These are phyloP conservation scores for Hypoxylon subgilvum DNA, from an alignment of 495 filamentous ascomycete species.

Conservation along the genomic window DNA sequence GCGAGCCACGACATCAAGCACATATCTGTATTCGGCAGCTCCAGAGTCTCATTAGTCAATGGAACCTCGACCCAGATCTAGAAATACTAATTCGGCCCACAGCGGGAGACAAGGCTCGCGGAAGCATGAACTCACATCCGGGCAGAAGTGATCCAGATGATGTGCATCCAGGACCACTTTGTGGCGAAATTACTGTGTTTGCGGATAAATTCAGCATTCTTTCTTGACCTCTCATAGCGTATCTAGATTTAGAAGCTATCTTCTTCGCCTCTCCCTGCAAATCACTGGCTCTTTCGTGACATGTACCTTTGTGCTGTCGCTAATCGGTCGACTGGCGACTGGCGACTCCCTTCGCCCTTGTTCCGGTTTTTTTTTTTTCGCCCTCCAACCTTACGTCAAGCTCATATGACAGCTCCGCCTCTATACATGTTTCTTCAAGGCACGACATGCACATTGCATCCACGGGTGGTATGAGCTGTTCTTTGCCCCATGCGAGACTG, in stretches of 20 bases:
- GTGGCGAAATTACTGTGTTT: conserved; percentile 42
- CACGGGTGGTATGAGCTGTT: conserved; percentile 37
- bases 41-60: conserved; percentile 39
- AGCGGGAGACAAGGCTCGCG: conserved; percentile 42
- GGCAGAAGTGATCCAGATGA: conserved; percentile 40
- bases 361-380: too few relatives aligned
- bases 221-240: conserved; percentile 32
- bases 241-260: conserved; percentile 34
- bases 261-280: conserved; percentile 17
- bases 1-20: conserved; percentile 19
- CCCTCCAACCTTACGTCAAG: conserved; percentile 30
- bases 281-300: conserved; percentile 20
- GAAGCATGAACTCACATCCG: conserved; percentile 40
- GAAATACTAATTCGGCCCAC: conserved; percentile 40
- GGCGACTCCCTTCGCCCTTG: too few relatives aligned
- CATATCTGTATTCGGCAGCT: conserved; percentile 40
- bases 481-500: conserved; percentile 32
- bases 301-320: conserved; percentile 11
- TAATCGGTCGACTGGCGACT: conserved; percentile 29
- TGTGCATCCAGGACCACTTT: conserved; percentile 39
- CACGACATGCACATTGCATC: conserved; percentile 38
- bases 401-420: conserved; percentile 25
- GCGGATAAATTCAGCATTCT: conserved; percentile 36
- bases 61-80: conserved; percentile 41
- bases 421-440: conserved; percentile 30